Evolutionary conservation across 805 yeast genomes (phyloP).

Genomic region (Hemisphaericaspora nanyangensis): DNA sequence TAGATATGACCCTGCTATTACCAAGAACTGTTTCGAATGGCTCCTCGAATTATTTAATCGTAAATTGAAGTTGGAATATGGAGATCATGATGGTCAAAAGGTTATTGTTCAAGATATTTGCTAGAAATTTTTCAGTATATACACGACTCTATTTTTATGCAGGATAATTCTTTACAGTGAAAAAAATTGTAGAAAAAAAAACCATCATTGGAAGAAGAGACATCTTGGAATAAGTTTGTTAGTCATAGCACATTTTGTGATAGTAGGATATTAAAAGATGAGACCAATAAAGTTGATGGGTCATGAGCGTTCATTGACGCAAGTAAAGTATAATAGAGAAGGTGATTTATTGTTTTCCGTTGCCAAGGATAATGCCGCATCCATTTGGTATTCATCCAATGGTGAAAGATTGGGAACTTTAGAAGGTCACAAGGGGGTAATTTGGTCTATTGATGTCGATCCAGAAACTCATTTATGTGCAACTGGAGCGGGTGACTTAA

Average conservation of each 20-base stretch:
- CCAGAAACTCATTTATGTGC: constrained; percentile 60
- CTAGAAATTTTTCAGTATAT: constrained; percentile 25
- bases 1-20: constrained; percentile 76
- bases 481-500: constrained; percentile 90
- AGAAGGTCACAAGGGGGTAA: constrained; percentile 81
- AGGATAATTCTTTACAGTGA: not conserved
- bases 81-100: constrained; percentile 53
- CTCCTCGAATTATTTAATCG: constrained; percentile 69
- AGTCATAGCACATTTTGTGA: too few relatives aligned
- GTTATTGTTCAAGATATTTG: constrained; percentile 62
- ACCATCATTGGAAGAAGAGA: not conserved
- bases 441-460: constrained; percentile 91
- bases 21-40: constrained; percentile 63
- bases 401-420: constrained; percentile 97
- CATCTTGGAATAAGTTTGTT: too few relatives aligned
- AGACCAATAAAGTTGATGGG: constrained; percentile 71
- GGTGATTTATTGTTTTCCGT: constrained; percentile 92
- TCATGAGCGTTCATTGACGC: constrained; percentile 96
- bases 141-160: not conserved
- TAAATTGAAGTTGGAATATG: constrained; percentile 60
- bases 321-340: constrained; percentile 90
- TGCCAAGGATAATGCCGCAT: constrained; percentile 85
- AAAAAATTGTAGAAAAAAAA: constrained; percentile 1
- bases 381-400: constrained; percentile 90
- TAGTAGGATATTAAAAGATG: too few relatives aligned